Conservation (phyloP, 495 filamentous ascomycete species). For the Aspergillus nidulans region DNA sequence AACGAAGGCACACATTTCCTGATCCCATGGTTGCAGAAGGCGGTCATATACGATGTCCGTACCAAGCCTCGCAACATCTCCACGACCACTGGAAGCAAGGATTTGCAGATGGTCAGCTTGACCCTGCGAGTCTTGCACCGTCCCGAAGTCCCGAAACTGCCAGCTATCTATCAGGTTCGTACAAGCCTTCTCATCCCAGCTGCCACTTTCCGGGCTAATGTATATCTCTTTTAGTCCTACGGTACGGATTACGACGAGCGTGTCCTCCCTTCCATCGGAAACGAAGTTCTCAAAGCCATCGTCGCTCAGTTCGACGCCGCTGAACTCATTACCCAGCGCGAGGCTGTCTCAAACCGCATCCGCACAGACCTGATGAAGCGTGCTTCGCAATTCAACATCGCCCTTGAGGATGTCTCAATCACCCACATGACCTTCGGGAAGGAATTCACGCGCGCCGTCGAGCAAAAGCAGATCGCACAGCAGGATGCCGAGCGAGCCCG, state of each 20-base stretch:
- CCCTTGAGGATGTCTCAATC: conserved; percentile 97
- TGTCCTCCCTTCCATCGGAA: conserved; percentile 98
- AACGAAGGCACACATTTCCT: conserved; percentile 98
- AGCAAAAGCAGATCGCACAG: conserved; percentile 99
- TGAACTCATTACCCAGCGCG: conserved; percentile 98
- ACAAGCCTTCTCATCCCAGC: not conserved
- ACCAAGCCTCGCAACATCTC: conserved; percentile 95
- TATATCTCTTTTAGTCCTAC: conserved; percentile 48
- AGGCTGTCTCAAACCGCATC: conserved; percentile 94
- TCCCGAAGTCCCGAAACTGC: conserved; percentile 85
- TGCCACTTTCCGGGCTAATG: not conserved
- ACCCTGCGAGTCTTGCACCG: conserved; percentile 93
- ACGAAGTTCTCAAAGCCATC: conserved; percentile 99
- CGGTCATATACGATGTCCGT: conserved; percentile 95
- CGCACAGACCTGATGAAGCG: conserved; percentile 91
- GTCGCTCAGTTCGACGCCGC: conserved; percentile 99
- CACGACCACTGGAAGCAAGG: conserved; percentile 98
- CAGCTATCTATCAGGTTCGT: conserved; percentile 96
- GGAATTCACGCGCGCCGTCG: conserved; percentile 97
- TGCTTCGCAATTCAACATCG: conserved; percentile 98
- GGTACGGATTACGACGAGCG: conserved; percentile 98
- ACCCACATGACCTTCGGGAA: conserved; percentile 99
- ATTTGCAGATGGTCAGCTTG: conserved; percentile 99
- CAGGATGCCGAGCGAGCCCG: conserved; percentile 95
- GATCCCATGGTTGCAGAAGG: conserved; percentile 90